Conservation (phyloP, 805 yeast species). For the Ogataea parapolymorpha region DNA sequence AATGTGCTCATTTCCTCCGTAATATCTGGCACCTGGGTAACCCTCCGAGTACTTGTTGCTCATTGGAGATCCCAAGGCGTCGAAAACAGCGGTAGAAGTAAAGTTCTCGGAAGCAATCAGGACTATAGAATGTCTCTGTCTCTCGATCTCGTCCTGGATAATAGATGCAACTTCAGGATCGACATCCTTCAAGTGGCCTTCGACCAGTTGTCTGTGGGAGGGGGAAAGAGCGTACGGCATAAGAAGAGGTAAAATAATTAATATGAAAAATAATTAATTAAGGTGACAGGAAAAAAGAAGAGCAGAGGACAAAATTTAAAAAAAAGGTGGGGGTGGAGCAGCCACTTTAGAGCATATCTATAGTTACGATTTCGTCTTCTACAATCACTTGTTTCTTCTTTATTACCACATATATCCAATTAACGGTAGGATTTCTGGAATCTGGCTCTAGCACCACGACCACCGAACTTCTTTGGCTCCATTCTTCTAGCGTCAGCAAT, state of each 20-base stretch:
- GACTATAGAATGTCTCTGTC: slow-evolving; percentile 92
- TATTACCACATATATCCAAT: slow-evolving; percentile 22
- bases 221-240: slow-evolving; percentile 60
- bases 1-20: slow-evolving; percentile 97
- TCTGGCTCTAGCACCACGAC: slow-evolving; percentile 99
- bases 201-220: slow-evolving; percentile 61
- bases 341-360: too few species aligned
- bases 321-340: background rate
- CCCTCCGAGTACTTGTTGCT: slow-evolving; percentile 98
- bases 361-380: background rate
- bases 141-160: slow-evolving; percentile 73
- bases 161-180: slow-evolving; percentile 79
- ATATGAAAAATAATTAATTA: slow-evolving; percentile 3
- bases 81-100: slow-evolving; percentile 94
- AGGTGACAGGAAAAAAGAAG: slow-evolving; percentile 3
- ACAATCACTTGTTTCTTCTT: slow-evolving; percentile 6
- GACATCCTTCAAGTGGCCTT: slow-evolving; percentile 57
- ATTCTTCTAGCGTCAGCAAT: slow-evolving; percentile 99
- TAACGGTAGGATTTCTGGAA: slow-evolving; percentile 99
- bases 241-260: background rate
- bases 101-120: slow-evolving; percentile 96
- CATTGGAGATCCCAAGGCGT: slow-evolving; percentile 96
- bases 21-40: slow-evolving; percentile 98
- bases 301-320: background rate
- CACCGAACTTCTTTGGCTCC: slow-evolving; percentile 99